Evolutionary conservation across 768 basidiomycete species (phyloP).

Genomic region (Tulasnella sp.): DNA sequence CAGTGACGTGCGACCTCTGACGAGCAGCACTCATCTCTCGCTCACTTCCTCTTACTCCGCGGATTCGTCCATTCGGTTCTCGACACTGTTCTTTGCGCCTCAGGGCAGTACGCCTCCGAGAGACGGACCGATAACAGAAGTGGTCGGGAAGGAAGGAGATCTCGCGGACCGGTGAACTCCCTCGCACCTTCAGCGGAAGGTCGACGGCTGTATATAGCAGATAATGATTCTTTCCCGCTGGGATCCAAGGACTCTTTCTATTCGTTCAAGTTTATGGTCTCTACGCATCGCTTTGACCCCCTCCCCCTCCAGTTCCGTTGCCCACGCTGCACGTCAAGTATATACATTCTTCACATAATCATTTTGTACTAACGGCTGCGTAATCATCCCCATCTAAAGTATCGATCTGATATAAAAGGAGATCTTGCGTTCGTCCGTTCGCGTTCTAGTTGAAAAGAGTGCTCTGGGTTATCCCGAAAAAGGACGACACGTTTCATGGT

Average conservation of each 20-base stretch:
- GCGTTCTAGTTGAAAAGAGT: background rate
- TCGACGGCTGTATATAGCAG: background rate
- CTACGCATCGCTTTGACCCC: background rate
- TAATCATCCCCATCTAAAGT: background rate
- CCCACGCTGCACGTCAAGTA: background rate
- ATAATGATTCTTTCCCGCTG: background rate
- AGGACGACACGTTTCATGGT: background rate
- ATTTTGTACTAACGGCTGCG: background rate
- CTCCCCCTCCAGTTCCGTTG: background rate
- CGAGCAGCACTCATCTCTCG: background rate
- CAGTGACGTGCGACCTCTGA: background rate
- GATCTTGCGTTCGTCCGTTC: background rate
- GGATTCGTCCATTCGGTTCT: background rate
- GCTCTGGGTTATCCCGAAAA: background rate
- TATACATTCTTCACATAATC: background rate
- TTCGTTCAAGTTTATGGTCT: background rate
- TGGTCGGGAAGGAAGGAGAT: background rate
- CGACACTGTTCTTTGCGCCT: background rate
- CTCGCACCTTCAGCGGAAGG: background rate
- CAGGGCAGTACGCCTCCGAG: background rate
- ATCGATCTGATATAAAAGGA: background rate
- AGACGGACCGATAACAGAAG: background rate
- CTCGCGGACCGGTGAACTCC: background rate
- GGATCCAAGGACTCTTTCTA: background rate
- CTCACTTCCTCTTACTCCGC: background rate